These are phyloP conservation scores for Heritiera littoralis DNA, from an alignment of 345 rosid genomes.

Conservation along the genomic window DNA sequence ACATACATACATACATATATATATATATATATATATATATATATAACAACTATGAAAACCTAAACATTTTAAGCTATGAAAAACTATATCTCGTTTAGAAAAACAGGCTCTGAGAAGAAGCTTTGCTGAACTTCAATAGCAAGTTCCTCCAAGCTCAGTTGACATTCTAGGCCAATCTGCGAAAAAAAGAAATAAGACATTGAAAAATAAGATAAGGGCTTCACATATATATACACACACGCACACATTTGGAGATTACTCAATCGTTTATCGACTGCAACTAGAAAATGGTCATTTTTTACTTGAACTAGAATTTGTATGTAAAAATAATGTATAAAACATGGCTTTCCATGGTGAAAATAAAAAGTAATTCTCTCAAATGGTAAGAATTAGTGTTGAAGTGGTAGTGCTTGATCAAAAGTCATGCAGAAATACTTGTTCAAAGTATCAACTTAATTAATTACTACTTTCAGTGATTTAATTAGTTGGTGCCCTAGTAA, in stretches of 20 bases:
- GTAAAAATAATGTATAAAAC: background rate
- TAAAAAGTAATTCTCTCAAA: background rate
- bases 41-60: too few relatives aligned
- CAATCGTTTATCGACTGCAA: background rate
- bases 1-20: background rate
- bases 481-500: background rate
- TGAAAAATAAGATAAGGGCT: background rate
- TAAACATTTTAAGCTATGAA: background rate
- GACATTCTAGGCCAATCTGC: conserved; percentile 75
- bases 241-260: background rate
- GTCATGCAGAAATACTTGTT: background rate
- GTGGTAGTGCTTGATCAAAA: background rate
- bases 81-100: conserved; percentile 2
- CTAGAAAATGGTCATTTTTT: background rate
- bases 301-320: background rate
- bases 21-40: too few relatives aligned
- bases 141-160: conserved; percentile 84
- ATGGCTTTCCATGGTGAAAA: background rate
- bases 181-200: background rate
- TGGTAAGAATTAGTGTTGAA: background rate
- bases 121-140: conserved; percentile 73
- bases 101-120: conserved; percentile 33
- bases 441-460: background rate
- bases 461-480: background rate
- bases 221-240: background rate